Base-by-base conservation (phyloP, 768 basidiomycete species). In the Pulveroboletus ravenelii region DNA sequence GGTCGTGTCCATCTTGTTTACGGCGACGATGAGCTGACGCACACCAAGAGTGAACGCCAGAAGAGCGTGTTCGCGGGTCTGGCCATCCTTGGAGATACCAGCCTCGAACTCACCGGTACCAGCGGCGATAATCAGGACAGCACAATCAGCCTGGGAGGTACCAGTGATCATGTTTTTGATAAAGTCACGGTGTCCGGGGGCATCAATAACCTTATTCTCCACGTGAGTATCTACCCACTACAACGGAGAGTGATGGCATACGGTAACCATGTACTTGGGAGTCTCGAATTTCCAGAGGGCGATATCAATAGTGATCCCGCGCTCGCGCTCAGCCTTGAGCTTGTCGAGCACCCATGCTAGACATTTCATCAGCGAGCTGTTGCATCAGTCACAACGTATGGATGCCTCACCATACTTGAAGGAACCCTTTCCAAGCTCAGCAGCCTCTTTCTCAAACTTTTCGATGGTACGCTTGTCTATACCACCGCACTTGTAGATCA, bases 101-200 rank as follows among this genome's bases (percentile, higher is more conserved):
- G 95, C 95, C 76, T 99, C 96, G 78, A 99, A 98, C 78, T 99
- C 96, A 85, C 96, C 96, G 73, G 89, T 93, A 79, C 96, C 96
- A 74, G 80, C 88, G 59, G 95, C 96, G 62, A 99, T 99, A 81
- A 99, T 98, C 74, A 99, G 93, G 73, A 99, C 85, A 67, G 94
- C 96, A 69, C 95, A 98, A 73, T 99, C 95, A 71, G 95, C 94
- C 85, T 99, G 96, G 66, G 96, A 99, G 65, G 96, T 99, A 82
- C 96, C 96, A 56, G 96, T 99, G 73, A 99, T 99, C 94, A 94
- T 96, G 91, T 96, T 99, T 80, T 99, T 99, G 84, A 99, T 99
- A 78, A 99, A 99, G 71, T 99, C 96, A 85, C 96, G 93, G 74
- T 96, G 94, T 70, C 95, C 95, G 42, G 96, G 96, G 72, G 96